Conservation (phyloP, 129 eudicot genomes). For the Rutidosis leptorrhynchoides region DNA sequence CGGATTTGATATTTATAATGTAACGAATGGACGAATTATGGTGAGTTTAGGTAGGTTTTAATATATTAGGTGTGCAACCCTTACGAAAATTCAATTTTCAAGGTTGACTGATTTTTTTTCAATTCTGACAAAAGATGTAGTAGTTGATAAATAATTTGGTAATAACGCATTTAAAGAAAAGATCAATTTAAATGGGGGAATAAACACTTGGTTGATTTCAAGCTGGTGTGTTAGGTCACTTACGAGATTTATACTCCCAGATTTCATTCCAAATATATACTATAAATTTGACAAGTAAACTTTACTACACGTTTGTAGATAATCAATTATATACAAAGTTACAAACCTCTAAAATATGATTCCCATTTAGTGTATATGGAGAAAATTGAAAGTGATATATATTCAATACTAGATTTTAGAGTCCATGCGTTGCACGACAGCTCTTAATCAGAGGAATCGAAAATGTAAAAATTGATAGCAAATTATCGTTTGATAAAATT, state of each 20-base stretch:
- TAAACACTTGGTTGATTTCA: constrained; percentile 2
- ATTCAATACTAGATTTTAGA: too few relatives aligned
- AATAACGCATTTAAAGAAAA: constrained; percentile 22
- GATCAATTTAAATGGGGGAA: constrained; percentile 4
- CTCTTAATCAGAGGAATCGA: too few relatives aligned
- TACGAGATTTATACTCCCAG: neutral
- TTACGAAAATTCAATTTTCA: constrained; percentile 27
- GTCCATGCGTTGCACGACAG: too few relatives aligned
- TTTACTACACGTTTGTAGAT: too few relatives aligned
- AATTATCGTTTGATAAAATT: too few relatives aligned
- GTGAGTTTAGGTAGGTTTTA: constrained; percentile 37
- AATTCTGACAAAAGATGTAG: neutral
- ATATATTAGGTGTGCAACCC: constrained; percentile 33
- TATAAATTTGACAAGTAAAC: neutral
- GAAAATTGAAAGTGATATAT: too few relatives aligned
- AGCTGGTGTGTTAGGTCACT: constrained; percentile 4
- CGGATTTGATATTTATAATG: constrained; percentile 25
- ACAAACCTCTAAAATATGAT: too few relatives aligned
- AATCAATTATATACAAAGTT: too few relatives aligned
- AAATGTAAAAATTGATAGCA: too few relatives aligned
- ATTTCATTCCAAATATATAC: neutral
- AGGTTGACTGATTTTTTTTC: constrained; percentile 21
- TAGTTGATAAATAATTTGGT: constrained; percentile 21
- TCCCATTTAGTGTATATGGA: too few relatives aligned
- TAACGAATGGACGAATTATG: constrained; percentile 9